These are phyloP conservation scores for Notholithocarpus densiflorus DNA, from an alignment of 306 rosid species.

Conservation along the genomic window DNA sequence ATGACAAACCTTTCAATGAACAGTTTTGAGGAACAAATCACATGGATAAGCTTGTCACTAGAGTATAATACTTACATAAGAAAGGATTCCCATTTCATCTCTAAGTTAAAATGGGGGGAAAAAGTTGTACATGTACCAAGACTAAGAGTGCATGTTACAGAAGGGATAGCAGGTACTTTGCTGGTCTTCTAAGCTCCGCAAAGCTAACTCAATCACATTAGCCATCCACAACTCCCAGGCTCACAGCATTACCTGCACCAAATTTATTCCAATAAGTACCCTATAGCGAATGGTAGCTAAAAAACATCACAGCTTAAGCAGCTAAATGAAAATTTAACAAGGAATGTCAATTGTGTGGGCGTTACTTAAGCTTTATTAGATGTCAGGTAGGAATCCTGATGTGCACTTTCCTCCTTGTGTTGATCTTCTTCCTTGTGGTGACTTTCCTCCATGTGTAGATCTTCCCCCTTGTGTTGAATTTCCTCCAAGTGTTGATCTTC, in stretches of 20 bases:
- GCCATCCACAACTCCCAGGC: neutral
- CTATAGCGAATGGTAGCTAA: neutral
- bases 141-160: neutral
- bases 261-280: neutral
- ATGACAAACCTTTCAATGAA: neutral
- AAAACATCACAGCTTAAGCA: neutral
- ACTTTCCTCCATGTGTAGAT: no score
- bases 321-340: slow-evolving; percentile 24
- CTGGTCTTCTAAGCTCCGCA: neutral
- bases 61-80: neutral
- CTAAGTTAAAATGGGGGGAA: neutral
- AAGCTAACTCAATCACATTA: slow-evolving; percentile 4
- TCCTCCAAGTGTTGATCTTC: neutral
- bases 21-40: neutral
- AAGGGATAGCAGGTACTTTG: neutral
- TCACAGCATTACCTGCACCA: slow-evolving; percentile 14
- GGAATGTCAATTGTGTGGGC: slow-evolving; percentile 17
- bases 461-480: no score
- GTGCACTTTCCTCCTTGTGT: no score
- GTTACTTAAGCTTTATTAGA: neutral
- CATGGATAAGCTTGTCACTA: neutral
- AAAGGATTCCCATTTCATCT: neutral
- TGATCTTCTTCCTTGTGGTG: no score
- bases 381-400: no score
- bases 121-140: neutral